Evolutionary conservation across 306 rosid genomes (phyloP).

Genomic region (barrel medic (Medicago truncatula)): DNA sequence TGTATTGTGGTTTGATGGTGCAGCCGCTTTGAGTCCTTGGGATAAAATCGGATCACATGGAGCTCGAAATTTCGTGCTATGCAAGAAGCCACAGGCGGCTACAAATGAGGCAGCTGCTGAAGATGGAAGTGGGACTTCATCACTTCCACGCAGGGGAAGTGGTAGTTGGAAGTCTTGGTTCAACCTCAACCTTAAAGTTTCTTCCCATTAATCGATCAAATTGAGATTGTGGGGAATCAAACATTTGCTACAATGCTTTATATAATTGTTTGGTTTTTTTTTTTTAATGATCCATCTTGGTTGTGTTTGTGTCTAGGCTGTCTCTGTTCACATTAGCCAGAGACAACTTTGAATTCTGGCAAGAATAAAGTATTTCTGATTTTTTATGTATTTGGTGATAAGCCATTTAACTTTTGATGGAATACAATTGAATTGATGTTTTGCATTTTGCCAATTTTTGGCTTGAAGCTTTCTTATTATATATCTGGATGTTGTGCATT

Average conservation of each 20-base stretch:
- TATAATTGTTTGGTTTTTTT: neutral
- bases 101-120: constrained; percentile 42
- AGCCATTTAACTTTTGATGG: constrained; percentile 11
- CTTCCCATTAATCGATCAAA: constrained; percentile 61
- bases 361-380: constrained; percentile 20
- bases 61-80: constrained; percentile 79
- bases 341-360: constrained; percentile 20
- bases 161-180: constrained; percentile 91
- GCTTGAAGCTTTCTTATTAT: too few relatives aligned
- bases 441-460: neutral
- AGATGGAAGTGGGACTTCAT: constrained; percentile 11
- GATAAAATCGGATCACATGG: constrained; percentile 85
- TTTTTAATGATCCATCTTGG: neutral
- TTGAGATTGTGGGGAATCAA: neutral
- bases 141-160: constrained; percentile 51
- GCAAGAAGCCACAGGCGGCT: constrained; percentile 67
- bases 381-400: constrained; percentile 27
- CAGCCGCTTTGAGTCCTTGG: constrained; percentile 81
- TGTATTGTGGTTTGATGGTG: constrained; percentile 4
- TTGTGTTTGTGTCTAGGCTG: constrained; percentile 6
- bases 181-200: constrained; percentile 69
- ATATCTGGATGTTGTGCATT: neutral
- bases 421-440: neutral
- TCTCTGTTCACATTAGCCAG: constrained; percentile 1
- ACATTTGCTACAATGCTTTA: constrained; percentile 6